A percentile compares a stretch with the other conserved stretches of the same genome.
These are phyloP conservation scores for Closterium sp. DNA, from an alignment of 139 green algal genomes.

Conservation along the genomic window DNA sequence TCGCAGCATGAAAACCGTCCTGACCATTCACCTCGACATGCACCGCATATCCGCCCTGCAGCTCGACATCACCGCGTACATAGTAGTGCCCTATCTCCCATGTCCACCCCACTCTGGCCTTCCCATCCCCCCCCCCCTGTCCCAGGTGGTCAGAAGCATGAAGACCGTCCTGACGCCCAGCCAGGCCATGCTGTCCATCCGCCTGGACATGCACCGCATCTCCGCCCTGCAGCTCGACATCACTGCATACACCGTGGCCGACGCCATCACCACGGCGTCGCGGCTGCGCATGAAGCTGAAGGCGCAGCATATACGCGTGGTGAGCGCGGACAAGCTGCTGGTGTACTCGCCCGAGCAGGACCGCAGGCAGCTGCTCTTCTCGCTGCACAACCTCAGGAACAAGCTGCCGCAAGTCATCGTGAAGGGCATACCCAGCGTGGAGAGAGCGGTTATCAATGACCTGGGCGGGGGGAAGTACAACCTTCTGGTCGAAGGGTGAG, in stretches of 20 bases:
- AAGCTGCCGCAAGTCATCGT: background rate
- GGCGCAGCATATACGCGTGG: conserved; percentile 52
- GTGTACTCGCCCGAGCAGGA: conserved; percentile 45
- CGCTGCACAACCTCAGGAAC: conserved; percentile 51
- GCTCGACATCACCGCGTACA: conserved; percentile 69
- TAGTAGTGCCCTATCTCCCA: too few species aligned
- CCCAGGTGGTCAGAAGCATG: conserved; percentile 54
- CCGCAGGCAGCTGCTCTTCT: conserved; percentile 41
- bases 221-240: conserved; percentile 75
- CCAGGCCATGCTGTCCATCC: conserved; percentile 59
- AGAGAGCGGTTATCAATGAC: conserved; percentile 86
- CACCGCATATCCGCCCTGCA: conserved; percentile 65
- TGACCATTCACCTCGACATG: conserved; percentile 68
- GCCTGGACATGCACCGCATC: conserved; percentile 69
- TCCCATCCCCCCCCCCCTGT: background rate
- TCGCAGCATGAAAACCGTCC: conserved; percentile 59
- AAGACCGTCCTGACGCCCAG: conserved; percentile 57
- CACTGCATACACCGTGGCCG: conserved; percentile 57
- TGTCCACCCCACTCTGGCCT: too few species aligned
- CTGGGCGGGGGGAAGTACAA: conserved; percentile 57
- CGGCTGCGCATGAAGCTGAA: conserved; percentile 70
- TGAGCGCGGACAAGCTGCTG: conserved; percentile 45
- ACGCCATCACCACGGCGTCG: conserved; percentile 54
- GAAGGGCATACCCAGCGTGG: conserved; percentile 80
- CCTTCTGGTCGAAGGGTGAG: conserved; percentile 75